Conservation (phyloP, 1,139 yeast genomes). For the Keqinozyma sinolaborantium region DNA sequence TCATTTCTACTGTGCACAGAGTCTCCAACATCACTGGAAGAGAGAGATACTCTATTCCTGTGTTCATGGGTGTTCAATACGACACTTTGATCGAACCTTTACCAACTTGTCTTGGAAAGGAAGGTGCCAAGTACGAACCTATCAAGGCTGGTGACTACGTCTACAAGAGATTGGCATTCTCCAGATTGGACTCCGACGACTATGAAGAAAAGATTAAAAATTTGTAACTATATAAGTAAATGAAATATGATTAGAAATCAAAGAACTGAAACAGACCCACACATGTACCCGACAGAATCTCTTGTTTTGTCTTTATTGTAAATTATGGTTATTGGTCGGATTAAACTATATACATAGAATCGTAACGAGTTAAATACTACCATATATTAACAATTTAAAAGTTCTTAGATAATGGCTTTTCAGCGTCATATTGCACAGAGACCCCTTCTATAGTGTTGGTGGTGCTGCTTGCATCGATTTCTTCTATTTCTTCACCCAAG, state of each 20-base stretch:
- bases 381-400: no score
- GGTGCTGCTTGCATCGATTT: neutral
- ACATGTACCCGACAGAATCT: no score
- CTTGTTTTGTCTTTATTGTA: no score
- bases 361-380: no score
- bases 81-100: conserved; percentile 12
- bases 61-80: conserved; percentile 12
- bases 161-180: conserved; percentile 11
- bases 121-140: conserved; percentile 12
- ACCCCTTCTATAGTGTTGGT: neutral
- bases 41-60: conserved; percentile 13
- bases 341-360: no score
- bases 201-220: conserved; percentile 7
- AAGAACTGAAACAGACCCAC: no score
- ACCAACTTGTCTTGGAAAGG: conserved; percentile 10
- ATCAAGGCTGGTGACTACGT: conserved; percentile 14
- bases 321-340: no score
- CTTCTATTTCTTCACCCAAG: conserved; percentile 4
- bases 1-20: conserved; percentile 13
- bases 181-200: conserved; percentile 11
- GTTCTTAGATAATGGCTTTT: neutral
- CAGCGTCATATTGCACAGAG: neutral
- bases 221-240: no score
- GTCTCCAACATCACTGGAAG: conserved; percentile 11
- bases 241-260: no score